Evolutionary conservation across 768 basidiomycete genomes (phyloP), one percentile per base, ranked within the genome.

Genomic region (Tephrocybe sp.): DNA sequence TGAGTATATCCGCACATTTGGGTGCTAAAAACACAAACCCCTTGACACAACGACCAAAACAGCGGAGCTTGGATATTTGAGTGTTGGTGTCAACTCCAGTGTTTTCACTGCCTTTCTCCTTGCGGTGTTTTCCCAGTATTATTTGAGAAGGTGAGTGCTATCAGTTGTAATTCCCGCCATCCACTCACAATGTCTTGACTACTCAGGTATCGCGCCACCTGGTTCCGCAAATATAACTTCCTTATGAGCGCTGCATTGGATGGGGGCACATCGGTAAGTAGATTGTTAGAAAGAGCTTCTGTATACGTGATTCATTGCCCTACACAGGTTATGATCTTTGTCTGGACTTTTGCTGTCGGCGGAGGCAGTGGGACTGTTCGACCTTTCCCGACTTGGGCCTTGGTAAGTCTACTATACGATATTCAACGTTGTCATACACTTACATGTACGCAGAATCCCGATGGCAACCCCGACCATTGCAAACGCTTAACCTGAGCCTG

Each of bases 11-110:
- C 28, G 23, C 20, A 7, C 12, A 9, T 24, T 33, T n/a, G n/a
- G n/a, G n/a, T n/a, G n/a, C n/a, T n/a, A n/a, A n/a, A n/a, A n/a
- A n/a, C n/a, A n/a, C n/a, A n/a, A n/a, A n/a, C n/a, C n/a, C n/a
- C n/a, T n/a, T n/a, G n/a, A n/a, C n/a, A n/a, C n/a, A n/a, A n/a
- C n/a, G n/a, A n/a, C 26, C 11, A 39, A n/a, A 8, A 34, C 2
- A 72, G 72, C 70, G 65, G 71, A 70, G 2, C 65, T 78, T 24
- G 77, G 78, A 47, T 78, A 70, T 60, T 68, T 82, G 52, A 73
- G 73, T 52, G 79, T 79, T 50, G 82, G 82, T 14, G 79, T 84
- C 61, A 84, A 84, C 72, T 76, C 74, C 24, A 78, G 74, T 6
- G 69, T 79, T 14, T 76, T 79, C 56, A 70, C 67, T 9, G 70